Base-by-base conservation (phyloP, 2,329 filamentous ascomycete species). In the Coniochaeta sp. region DNA sequence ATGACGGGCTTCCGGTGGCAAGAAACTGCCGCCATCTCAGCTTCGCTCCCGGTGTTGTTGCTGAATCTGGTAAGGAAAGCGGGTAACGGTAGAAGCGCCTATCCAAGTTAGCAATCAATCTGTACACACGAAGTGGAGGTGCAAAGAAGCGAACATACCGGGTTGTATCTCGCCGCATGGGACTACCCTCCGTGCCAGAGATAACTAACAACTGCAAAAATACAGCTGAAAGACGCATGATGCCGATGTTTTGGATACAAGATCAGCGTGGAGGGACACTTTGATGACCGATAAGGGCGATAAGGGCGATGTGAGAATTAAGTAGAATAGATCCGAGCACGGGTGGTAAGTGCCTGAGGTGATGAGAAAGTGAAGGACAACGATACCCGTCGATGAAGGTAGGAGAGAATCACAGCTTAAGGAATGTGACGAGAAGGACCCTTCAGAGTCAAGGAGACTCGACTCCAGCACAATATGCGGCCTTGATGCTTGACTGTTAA, bases 121-220 rank as follows among this genome's bases (percentile, higher is more conserved):
- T 47, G 40, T 36, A 4, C 22, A 22, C 19, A 32, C 30, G 14
- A 50, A n/a, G 7, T 32, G 7, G 7, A n/a, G 38, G 26, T 26
- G 12, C 22, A 8, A 12, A 47, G 22, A 32, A 34, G 16, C 8
- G 5, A 32, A 59, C 30, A 55, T 61, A 54, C 44, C 57, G 50
- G 47, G n/a, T 26, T 50, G 30, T 36, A 9, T 3, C 30, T 28
- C 55, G 58, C 55, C 64, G 57, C 57, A 71, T 63, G 61, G 69
- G 69, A 50, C 67, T 66, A 30, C 68, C 69, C 63, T 71, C 66
- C 24, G 60, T 60, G 30, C 60, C 60, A 24, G 62, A 28, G 16
- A 66, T n/a, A n/a, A 66, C 55, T 16, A 62, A 55, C 34, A 64
- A 56, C 16, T 59, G 24, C 5, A 60, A 32, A 56, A 65, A 55